Base-by-base conservation (phyloP, 2,329 filamentous ascomycete species). In the Colletotrichum karsti region DNA sequence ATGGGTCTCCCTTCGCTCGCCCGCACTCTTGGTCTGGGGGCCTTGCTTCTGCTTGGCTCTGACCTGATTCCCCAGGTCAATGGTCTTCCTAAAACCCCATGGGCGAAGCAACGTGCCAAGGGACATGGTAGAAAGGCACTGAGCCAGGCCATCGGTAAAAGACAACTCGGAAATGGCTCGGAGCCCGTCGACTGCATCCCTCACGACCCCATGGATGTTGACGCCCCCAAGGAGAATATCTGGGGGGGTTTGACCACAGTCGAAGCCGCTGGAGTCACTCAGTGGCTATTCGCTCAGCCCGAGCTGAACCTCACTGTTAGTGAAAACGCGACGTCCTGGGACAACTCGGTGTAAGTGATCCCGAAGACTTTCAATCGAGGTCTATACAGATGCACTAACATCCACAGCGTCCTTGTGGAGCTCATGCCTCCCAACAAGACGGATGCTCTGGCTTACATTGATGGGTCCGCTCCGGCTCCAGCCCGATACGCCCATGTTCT, bases 351-450 rank as follows among this genome's bases (percentile, higher is more conserved):
- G 76, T 78, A 58, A 74, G 73, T 71, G 3, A 10, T 1, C 24
- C 26, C 0, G 2, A 24, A 0, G 2, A 24, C n/a, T 1, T 2
- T 2, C n/a, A 15, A 8, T 10, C 18, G 1, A 0, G 1, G 5
- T 24, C 2, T 3, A 8, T 5, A 6, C 3, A n/a, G n/a, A n/a
- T n/a, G n/a, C 26, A 37, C 48, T 44, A 20, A 48, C 22, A 15
- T 5, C 0, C 4, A 68, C 39, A 77, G 74, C 9, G 56, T 77
- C 4, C 70, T 77, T 3, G 72, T 78, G 1, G 83, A 85, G 72
- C 68, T 81, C 0, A 74, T 85, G 56, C 70, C 74, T 22, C 84
- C 84, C 1, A 87, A 87, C 74, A 87, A 87, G 75, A 84, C 83
- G 0, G 83, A 84, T 63, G 81, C 78, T 0, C 61, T 85, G 51